A percentile compares a stretch with the other conserved stretches of the same genome.
Conservation (phyloP, 2,329 filamentous ascomycete species). For the Colletotrichum sp. region DNA sequence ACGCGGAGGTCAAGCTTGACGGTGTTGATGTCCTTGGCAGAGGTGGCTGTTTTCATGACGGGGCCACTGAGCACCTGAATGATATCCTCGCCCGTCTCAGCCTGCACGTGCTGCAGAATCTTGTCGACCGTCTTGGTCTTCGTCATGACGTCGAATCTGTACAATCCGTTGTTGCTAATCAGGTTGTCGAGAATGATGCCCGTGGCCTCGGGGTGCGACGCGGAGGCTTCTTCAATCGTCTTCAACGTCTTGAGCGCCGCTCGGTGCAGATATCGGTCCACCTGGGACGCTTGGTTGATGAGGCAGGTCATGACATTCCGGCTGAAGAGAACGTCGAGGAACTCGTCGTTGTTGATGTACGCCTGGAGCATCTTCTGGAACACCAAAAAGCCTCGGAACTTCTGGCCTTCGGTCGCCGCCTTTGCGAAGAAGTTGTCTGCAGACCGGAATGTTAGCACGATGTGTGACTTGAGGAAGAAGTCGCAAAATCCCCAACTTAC, state of each 20-base stretch:
- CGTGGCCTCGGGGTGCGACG: constrained; percentile 64
- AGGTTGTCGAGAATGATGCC: constrained; percentile 68
- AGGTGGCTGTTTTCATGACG: constrained; percentile 21
- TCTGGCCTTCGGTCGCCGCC: constrained; percentile 83
- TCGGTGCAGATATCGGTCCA: constrained; percentile 80
- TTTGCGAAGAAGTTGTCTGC: constrained; percentile 83
- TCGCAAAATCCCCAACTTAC: constrained; percentile 51
- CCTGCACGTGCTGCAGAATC: constrained; percentile 66
- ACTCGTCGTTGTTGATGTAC: constrained; percentile 40
- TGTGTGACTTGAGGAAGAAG: neutral
- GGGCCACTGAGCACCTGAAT: constrained; percentile 43
- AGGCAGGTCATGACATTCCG: constrained; percentile 82
- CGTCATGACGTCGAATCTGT: constrained; percentile 86
- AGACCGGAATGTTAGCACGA: neutral
- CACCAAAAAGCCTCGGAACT: constrained; percentile 89
- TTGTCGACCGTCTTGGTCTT: constrained; percentile 85
- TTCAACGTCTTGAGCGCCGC: constrained; percentile 80
- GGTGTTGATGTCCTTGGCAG: constrained; percentile 40
- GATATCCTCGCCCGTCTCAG: constrained; percentile 58
- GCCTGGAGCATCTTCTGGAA: constrained; percentile 76
- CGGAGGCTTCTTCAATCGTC: constrained; percentile 68
- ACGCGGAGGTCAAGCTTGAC: constrained; percentile 44
- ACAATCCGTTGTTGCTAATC: constrained; percentile 71
- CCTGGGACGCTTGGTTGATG: constrained; percentile 80
- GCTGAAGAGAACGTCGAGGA: constrained; percentile 72